Percentiles rank a stretch among this genome's conserved stretches.
Evolutionary conservation across 2,329 filamentous ascomycete genomes (phyloP).

Genomic region (Lecanoromycetidae sp.): DNA sequence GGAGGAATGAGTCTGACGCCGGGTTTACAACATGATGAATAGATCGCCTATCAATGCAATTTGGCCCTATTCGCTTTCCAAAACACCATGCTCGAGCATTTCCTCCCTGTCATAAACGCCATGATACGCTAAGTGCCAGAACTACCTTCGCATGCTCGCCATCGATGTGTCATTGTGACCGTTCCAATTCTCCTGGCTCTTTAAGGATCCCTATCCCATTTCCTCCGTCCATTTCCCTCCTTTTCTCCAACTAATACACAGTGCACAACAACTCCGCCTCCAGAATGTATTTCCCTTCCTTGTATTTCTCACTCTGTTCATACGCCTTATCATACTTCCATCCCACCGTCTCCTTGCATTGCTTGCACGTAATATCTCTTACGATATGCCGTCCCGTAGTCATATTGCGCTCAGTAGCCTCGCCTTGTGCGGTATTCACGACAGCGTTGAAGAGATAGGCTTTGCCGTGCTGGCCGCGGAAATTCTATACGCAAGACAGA

Average conservation of each 20-base stretch:
- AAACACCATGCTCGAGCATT: slow-evolving; percentile 2
- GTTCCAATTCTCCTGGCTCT: neutral
- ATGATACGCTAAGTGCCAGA: neutral
- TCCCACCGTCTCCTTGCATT: slow-evolving; percentile 85
- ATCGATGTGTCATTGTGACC: neutral
- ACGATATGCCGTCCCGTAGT: slow-evolving; percentile 92
- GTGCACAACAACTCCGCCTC: slow-evolving; percentile 81
- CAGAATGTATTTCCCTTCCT: slow-evolving; percentile 95
- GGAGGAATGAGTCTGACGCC: neutral
- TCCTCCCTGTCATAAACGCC: neutral
- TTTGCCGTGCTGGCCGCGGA: slow-evolving; percentile 95
- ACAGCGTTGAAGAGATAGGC: slow-evolving; percentile 92
- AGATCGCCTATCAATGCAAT: neutral
- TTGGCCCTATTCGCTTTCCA: neutral
- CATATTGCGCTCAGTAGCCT: slow-evolving; percentile 93
- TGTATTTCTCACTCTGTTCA: slow-evolving; percentile 88
- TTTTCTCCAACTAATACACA: slow-evolving; percentile 42
- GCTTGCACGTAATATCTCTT: slow-evolving; percentile 78
- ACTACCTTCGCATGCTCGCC: neutral
- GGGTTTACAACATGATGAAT: neutral
- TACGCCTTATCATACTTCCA: slow-evolving; percentile 99
- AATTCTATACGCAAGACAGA: slow-evolving; percentile 53
- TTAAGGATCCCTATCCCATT: neutral
- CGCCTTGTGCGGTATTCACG: slow-evolving; percentile 72
- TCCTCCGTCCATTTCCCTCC: neutral